A percentile compares a stretch with the other conserved stretches of the same genome.
These are phyloP conservation scores for Ogataea hybrid DNA, from an alignment of 1,139 yeast species.

Conservation along the genomic window DNA sequence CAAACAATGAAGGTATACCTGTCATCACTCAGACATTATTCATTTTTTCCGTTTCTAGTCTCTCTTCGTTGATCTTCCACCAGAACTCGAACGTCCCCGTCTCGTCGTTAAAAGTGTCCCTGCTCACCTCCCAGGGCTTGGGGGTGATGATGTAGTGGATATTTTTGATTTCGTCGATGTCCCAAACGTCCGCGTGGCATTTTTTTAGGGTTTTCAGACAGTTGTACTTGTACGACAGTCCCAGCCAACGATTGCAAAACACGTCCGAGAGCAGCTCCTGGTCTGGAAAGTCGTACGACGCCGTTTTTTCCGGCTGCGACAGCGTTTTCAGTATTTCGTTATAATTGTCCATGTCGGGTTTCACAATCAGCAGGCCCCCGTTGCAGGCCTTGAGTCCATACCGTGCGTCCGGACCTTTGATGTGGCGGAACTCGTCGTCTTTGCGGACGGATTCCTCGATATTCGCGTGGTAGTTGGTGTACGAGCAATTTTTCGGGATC, in stretches of 20 bases:
- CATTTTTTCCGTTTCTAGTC: slow-evolving; percentile 26
- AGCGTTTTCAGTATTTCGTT: slow-evolving; percentile 39
- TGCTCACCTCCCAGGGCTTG: slow-evolving; percentile 53
- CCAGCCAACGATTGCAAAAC: slow-evolving; percentile 46
- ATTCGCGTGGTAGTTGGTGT: slow-evolving; percentile 36
- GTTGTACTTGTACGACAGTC: slow-evolving; percentile 50
- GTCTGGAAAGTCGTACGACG: slow-evolving; percentile 51
- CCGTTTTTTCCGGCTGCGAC: slow-evolving; percentile 34
- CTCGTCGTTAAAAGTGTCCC: slow-evolving; percentile 28
- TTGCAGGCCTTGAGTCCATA: slow-evolving; percentile 47
- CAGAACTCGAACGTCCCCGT: slow-evolving; percentile 38
- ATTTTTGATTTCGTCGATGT: slow-evolving; percentile 45
- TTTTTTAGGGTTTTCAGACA: slow-evolving; percentile 48
- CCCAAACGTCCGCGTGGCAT: slow-evolving; percentile 46
- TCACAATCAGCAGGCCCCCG: slow-evolving; percentile 51
- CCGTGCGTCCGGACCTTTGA: slow-evolving; percentile 41
- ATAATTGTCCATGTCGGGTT: slow-evolving; percentile 38
- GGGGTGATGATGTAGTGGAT: slow-evolving; percentile 54
- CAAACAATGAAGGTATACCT: slow-evolving; percentile 1
- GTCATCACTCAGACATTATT: slow-evolving; percentile 2
- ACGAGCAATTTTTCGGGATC: slow-evolving; percentile 48
- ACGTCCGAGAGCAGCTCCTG: slow-evolving; percentile 54
- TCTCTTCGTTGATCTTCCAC: slow-evolving; percentile 41
- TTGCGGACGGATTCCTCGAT: slow-evolving; percentile 12
- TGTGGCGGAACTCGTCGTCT: slow-evolving; percentile 24